phyloP scores from a whole-genome alignment of 345 rosid species.

The Erysimum cheiranthoides region DNA sequence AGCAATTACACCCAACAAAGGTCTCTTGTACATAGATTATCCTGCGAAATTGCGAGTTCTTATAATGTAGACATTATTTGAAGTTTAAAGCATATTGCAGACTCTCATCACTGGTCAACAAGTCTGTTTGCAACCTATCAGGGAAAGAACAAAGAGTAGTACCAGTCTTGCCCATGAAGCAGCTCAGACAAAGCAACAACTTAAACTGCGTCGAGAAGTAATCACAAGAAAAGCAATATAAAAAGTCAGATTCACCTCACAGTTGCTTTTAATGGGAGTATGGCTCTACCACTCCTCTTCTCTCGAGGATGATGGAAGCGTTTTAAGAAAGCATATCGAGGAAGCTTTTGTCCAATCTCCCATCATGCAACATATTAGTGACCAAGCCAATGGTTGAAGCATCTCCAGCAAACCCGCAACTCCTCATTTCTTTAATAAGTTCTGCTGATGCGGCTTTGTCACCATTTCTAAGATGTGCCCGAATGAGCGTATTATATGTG shows the following conservation, averaged over 20 bases:
- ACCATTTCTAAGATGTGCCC: not conserved
- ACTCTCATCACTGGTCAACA: not conserved
- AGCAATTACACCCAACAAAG: no score
- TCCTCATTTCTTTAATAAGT: conserved; percentile 1
- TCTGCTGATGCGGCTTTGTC: not conserved
- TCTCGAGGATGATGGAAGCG: not conserved
- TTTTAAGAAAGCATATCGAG: not conserved
- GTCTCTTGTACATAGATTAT: no score
- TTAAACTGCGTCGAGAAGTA: not conserved
- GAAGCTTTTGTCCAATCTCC: conserved; percentile 17
- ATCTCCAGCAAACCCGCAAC: not conserved
- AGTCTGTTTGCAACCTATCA: not conserved
- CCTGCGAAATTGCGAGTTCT: no score
- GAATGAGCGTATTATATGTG: not conserved
- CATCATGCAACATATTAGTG: conserved; percentile 2
- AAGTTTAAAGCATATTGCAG: no score
- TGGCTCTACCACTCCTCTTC: no score
- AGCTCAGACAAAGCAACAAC: not conserved
- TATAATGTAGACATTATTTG: not conserved
- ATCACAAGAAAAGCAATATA: not conserved
- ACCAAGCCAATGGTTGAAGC: not conserved
- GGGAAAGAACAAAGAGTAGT: not conserved
- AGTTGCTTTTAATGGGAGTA: not conserved
- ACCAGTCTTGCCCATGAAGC: conserved; percentile 6
- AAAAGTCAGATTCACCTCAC: not conserved